phyloP scores from a whole-genome alignment of 2,329 filamentous ascomycete species.

The Aureobasidium sp. region DNA sequence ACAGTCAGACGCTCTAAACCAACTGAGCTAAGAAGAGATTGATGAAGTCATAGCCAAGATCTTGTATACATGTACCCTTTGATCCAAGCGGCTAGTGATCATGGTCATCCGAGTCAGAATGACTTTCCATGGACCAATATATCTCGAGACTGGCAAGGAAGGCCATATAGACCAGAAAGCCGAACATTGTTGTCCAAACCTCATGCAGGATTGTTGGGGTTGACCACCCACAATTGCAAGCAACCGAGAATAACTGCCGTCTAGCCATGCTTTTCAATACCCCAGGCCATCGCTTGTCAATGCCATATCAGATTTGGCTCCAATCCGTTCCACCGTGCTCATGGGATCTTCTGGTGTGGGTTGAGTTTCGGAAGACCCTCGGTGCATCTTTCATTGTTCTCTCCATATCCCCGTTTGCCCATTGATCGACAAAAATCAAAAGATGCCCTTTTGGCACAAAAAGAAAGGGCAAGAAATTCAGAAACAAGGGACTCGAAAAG shows the following conservation, averaged over 20 bases:
- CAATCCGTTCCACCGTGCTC: background rate
- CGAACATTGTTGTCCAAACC: background rate
- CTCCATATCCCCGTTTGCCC: background rate
- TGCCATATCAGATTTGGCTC: background rate
- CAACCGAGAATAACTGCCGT: background rate
- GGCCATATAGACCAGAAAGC: background rate
- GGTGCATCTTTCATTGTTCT: background rate
- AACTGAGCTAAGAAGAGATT: constrained; percentile 12
- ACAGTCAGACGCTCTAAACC: constrained; percentile 13
- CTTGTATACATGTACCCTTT: too few species aligned
- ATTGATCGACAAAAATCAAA: background rate
- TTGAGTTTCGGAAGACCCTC: constrained; percentile 3
- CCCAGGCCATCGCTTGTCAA: background rate
- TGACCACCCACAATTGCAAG: background rate
- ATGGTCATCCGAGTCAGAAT: too few species aligned
- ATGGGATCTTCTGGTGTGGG: background rate
- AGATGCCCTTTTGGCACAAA: background rate
- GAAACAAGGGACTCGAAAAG: background rate
- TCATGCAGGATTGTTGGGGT: background rate
- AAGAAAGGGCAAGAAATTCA: background rate
- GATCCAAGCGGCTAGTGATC: fast-evolving
- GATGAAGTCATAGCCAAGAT: background rate
- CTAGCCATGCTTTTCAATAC: background rate
- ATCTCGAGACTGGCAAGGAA: background rate
- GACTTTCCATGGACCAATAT: background rate